These are phyloP conservation scores for Xerophyta viscosa DNA, from an alignment of 106 monocot species.

Conservation along the genomic window DNA sequence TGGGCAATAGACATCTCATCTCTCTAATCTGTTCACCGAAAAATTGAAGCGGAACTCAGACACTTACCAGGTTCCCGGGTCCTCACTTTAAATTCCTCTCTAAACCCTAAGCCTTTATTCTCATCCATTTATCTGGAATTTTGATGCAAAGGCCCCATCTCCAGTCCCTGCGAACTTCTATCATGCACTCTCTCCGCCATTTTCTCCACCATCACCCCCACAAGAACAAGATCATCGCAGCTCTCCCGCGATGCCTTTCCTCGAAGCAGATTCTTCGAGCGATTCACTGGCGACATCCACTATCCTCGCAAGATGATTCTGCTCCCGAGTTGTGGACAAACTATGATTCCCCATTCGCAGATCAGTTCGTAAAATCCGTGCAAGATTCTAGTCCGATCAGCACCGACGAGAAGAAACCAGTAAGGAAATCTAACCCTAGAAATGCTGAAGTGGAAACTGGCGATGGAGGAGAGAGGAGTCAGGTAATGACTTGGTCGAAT, in stretches of 20 bases:
- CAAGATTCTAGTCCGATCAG: too few species aligned
- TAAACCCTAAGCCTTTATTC: not conserved
- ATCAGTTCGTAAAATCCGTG: too few species aligned
- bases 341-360: not conserved
- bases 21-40: too few species aligned
- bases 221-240: too few species aligned
- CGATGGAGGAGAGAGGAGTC: not conserved
- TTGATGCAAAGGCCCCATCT: slow-evolving; percentile 14
- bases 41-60: too few species aligned
- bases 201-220: slow-evolving; percentile 8
- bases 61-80: not conserved
- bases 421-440: not conserved
- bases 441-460: not conserved
- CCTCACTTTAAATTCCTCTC: not conserved
- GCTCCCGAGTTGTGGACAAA: too few species aligned
- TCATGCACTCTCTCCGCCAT: slow-evolving; percentile 16
- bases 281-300: slow-evolving; percentile 5
- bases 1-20: too few species aligned
- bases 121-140: not conserved
- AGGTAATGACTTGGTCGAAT: not conserved
- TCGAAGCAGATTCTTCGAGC: too few species aligned
- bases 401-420: not conserved
- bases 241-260: too few species aligned
- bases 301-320: not conserved
- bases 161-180: not conserved